A percentile compares a stretch with the other conserved stretches of the same genome.
phyloP scores from a whole-genome alignment of 441 rosid genomes.

The Francoa sonchifolia region DNA sequence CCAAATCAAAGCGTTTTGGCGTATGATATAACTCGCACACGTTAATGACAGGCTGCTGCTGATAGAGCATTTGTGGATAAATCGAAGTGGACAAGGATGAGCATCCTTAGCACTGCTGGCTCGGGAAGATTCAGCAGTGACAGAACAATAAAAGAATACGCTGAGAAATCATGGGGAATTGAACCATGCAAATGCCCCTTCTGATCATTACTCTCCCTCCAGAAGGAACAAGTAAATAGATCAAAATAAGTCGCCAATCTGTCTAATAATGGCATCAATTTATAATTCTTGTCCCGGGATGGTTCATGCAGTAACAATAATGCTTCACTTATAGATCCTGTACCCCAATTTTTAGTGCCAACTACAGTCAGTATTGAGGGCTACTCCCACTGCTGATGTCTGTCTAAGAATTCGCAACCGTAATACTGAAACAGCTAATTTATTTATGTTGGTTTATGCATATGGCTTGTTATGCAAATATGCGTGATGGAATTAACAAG shows the following conservation, averaged over 20 bases:
- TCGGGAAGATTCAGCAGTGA: constrained; percentile 44
- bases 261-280: not conserved
- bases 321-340: not conserved
- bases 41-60: constrained; percentile 29
- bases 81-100: constrained; percentile 37
- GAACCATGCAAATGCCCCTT: constrained; percentile 34
- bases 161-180: constrained; percentile 31
- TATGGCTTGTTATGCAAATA: no score
- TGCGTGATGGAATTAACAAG: no score
- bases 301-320: not conserved
- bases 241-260: not conserved
- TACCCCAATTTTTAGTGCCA: no score
- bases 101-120: constrained; percentile 39
- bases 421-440: no score
- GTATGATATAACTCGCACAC: not conserved
- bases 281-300: not conserved
- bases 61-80: constrained; percentile 35
- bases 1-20: not conserved
- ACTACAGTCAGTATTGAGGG: no score
- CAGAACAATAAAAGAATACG: constrained; percentile 37
- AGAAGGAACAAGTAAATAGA: not conserved
- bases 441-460: no score
- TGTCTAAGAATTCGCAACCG: no score
- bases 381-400: no score
- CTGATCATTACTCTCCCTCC: constrained; percentile 4